A percentile compares a stretch with the other conserved stretches of the same genome.
phyloP scores from a whole-genome alignment of 306 rosid species.

The Inga laurina region DNA sequence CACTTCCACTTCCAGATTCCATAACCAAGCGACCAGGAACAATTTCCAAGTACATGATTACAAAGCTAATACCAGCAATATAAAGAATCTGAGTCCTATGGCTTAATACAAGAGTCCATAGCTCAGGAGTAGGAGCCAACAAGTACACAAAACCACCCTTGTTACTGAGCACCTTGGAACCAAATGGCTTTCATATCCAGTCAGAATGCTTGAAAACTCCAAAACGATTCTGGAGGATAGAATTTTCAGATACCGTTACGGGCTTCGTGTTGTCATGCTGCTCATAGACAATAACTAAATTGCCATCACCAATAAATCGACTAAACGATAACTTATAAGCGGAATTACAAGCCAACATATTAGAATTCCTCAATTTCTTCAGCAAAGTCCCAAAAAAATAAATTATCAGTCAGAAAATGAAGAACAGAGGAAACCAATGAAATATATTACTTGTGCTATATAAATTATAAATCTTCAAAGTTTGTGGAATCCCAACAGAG shows the following conservation, averaged over 20 bases:
- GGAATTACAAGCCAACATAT: constrained; percentile 62
- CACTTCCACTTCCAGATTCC: constrained; percentile 93
- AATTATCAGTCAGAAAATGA: not conserved
- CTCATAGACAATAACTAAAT: constrained; percentile 81
- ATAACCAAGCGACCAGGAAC: constrained; percentile 85
- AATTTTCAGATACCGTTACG: constrained; percentile 55
- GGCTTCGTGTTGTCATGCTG: constrained; percentile 80
- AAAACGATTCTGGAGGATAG: constrained; percentile 76
- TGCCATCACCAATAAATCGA: constrained; percentile 55
- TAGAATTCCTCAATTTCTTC: constrained; percentile 26
- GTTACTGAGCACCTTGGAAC: constrained; percentile 75
- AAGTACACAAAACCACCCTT: constrained; percentile 80
- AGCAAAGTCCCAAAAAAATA: not conserved
- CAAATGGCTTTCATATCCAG: constrained; percentile 90
- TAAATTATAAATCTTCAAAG: not conserved
- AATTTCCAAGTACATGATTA: constrained; percentile 72
- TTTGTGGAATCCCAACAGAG: not conserved
- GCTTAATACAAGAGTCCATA: constrained; percentile 86
- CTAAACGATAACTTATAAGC: constrained; percentile 63
- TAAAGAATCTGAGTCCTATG: constrained; percentile 93
- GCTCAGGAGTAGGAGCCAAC: constrained; percentile 86
- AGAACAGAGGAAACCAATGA: not conserved
- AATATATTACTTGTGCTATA: not conserved
- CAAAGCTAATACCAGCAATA: constrained; percentile 82
- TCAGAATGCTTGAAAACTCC: constrained; percentile 83